These are phyloP conservation scores for Rhodotorula paludigena DNA, from an alignment of 768 basidiomycete genomes.

Conservation along the genomic window DNA sequence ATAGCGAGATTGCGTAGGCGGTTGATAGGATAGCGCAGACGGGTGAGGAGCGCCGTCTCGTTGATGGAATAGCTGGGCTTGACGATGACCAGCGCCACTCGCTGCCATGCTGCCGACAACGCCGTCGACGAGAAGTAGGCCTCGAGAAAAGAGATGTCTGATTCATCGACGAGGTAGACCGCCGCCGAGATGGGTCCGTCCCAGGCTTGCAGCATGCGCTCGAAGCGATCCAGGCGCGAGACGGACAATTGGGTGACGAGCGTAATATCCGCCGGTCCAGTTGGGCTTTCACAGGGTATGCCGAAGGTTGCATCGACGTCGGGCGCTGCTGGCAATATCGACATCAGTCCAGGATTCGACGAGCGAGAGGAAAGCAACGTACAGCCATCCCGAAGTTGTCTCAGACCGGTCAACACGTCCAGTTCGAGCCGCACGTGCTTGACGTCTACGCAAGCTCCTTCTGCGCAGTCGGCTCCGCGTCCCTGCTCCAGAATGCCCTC, in stretches of 20 bases:
- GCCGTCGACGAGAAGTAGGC: not conserved
- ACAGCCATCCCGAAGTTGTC: not conserved
- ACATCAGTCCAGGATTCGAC: not conserved
- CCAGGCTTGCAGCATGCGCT: slow-evolving; percentile 13
- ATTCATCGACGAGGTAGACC: slow-evolving; percentile 20
- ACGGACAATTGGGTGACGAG: slow-evolving; percentile 25
- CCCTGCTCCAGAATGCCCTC: not conserved
- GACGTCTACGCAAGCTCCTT: not conserved
- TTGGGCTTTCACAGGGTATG: not conserved
- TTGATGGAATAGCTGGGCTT: slow-evolving; percentile 14
- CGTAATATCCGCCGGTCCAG: not conserved
- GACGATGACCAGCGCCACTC: slow-evolving; percentile 9
- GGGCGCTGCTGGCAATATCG: too few relatives aligned
- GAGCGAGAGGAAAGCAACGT: not conserved
- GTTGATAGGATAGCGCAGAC: slow-evolving; percentile 28
- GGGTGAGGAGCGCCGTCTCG: slow-evolving; percentile 4
- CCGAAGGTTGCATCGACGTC: too few relatives aligned
- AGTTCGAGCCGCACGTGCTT: not conserved
- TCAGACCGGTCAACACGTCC: not conserved
- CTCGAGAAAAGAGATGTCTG: not conserved
- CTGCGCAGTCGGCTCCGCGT: not conserved
- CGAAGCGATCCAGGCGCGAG: slow-evolving; percentile 19
- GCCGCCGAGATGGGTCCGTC: slow-evolving; percentile 11
- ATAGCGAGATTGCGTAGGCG: slow-evolving; percentile 23
- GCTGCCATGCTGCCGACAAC: not conserved